Evolutionary conservation across 2,329 filamentous ascomycete species (phyloP).

Genomic region (Monilinia aucupariae): DNA sequence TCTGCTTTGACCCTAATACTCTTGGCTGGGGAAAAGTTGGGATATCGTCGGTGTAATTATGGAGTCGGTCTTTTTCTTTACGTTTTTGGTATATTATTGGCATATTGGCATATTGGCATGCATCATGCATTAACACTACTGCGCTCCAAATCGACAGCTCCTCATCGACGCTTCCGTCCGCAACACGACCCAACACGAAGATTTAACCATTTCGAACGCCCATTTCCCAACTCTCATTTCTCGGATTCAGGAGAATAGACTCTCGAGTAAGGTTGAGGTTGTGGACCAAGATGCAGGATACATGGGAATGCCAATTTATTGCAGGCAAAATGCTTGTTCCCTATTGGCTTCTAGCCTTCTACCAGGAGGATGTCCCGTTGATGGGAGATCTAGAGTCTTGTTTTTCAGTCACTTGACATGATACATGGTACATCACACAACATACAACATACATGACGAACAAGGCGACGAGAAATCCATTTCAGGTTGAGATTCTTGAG

Average conservation of each 20-base stretch:
- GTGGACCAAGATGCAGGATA: background rate
- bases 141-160: no score
- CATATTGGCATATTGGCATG: background rate
- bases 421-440: no score
- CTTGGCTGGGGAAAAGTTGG: background rate
- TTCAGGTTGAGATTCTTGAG: background rate
- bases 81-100: background rate
- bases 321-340: background rate
- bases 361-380: background rate
- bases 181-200: background rate
- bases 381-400: background rate
- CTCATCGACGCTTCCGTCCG: background rate
- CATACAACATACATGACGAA: background rate
- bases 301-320: background rate
- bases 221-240: no score
- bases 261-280: no score
- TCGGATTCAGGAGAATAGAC: no score
- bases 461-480: background rate
- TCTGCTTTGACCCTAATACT: no score
- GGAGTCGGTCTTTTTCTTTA: background rate
- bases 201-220: background rate
- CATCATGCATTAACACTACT: no score
- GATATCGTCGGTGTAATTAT: conserved; percentile 1
- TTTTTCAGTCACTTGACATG: background rate
- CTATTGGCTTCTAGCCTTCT: background rate